Base-by-base conservation (phyloP, 768 basidiomycete genomes). In the Boletus insuetus region DNA sequence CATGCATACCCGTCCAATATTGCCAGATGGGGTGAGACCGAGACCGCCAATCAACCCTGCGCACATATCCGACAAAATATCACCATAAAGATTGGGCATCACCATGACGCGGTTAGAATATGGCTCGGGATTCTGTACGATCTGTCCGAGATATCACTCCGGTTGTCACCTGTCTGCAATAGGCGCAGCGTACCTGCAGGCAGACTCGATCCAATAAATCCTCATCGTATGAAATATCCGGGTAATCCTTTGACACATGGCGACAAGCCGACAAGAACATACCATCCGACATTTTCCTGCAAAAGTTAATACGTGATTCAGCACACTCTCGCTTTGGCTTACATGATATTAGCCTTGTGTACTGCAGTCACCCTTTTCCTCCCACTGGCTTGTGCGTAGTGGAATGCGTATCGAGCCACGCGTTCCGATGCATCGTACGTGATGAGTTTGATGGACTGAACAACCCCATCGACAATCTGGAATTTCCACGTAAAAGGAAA, bases 331-430 rank as follows among this genome's bases (percentile, higher is more conserved):
- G 42, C 17, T 34, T 24, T 22, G 19, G 75, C 89, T 55, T 60
- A 94, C 96, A 98, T 98, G 79, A 99, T 98, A 70, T 96, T 97
- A 22, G 97, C 97, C 77, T 99, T 99, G 81, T 99, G 97, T 26
- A 99, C 97, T 40, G 97, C 97, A 24, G 96, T 98, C 58, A 99
- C 97, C 63, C 91, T 86, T 72, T 87, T 88, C 59, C 97, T 78
- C 58, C 91, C 91, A 66, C 83, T 86, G 52, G 86, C 79, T 63
- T 88, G 84, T n/a, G 97, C 97, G 65, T 98, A 97, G 75, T 97
- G 83, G 83, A 99, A 99, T 7, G 97, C 97, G 69, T 98, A 99
- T 44, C 94, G 87, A 43, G 97, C 97, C 54, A 99, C 97, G 50
- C 97, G 93, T 73, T 98, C 94, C 6, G 97, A 98, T 13, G 97